Evolutionary conservation across 1,139 yeast genomes (phyloP), one percentile per base, ranked within the genome.

Genomic region (Scheffersomyces insectosa): DNA sequence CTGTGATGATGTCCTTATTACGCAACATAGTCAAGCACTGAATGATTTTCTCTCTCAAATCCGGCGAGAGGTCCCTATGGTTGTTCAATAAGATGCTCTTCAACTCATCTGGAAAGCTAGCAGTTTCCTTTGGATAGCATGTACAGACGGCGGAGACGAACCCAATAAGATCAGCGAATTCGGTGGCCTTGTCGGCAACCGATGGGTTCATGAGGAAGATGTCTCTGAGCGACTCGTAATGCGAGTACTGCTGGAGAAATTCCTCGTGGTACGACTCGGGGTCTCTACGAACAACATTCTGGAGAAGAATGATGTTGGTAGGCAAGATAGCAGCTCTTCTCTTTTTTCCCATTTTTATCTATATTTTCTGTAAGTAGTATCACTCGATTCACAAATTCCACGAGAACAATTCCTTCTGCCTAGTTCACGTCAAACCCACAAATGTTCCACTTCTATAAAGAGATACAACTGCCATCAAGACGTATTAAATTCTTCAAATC

Each of bases 211-310:
- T 70, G 63, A 88, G 70, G 57, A 88, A 89, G 48, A 95, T 85
- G 60, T 91, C 97, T 62, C 96, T 73, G 44, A 90, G 70, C 1
- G 98, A 87, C 62, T 87, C 90, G 65, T 93, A 93, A 63, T 95
- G 99, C 42, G 93, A 80, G 63, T 85, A 89, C 62, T 95, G 99
- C 56, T 90, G 95, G 39, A 85, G 63, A 65, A 93, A 93, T 65
- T 93, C 99, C 65, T 95, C 99, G 50, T 82, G 82, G 64, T 93
- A 95, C 0, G 98, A 89, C 48, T 81, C 86, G 3, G 99, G 98
- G 61, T 93, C 99, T 55, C 97, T 77, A 59, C 91, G 85, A 10
- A 93, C 96, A 46, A 93, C 78, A 62, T 95, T 93, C 68, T 95
- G 99, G 50, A 93, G 71, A 48, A 91, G 70, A 39, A 95, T 91